A percentile compares a stretch with the other conserved stretches of the same genome.
phyloP scores from a whole-genome alignment of 228 moss, liverwort and hornwort genomes.

The Sphagnum magellanicum region DNA sequence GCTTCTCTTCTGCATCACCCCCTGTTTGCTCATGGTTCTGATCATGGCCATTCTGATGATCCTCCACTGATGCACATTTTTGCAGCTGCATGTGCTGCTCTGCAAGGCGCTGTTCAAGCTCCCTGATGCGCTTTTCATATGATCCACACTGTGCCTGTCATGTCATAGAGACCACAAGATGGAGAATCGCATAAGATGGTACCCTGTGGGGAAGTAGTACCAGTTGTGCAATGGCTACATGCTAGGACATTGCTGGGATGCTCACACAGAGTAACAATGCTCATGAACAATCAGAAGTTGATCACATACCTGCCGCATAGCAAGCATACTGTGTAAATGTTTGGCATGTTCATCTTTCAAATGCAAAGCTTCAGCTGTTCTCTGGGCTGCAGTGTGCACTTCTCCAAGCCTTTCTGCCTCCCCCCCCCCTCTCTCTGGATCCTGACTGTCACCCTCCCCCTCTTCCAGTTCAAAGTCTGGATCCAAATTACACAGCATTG shows the following conservation, averaged over 20 bases:
- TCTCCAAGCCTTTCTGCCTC: slow-evolving; percentile 25
- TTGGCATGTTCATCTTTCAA: slow-evolving; percentile 93
- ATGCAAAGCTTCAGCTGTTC: slow-evolving; percentile 74
- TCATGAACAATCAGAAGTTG: no score
- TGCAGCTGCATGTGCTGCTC: slow-evolving; percentile 88
- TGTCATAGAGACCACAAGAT: slow-evolving; percentile 1
- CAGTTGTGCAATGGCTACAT: no score
- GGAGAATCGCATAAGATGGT: neutral
- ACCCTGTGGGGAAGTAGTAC: no score
- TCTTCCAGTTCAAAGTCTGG: slow-evolving; percentile 72
- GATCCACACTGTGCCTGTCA: slow-evolving; percentile 61
- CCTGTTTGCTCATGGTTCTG: slow-evolving; percentile 15
- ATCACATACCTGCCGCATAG: slow-evolving; percentile 43
- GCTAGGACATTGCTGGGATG: no score
- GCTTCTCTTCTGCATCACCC: slow-evolving; percentile 28
- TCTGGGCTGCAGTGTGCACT: slow-evolving; percentile 47
- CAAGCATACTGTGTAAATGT: slow-evolving; percentile 61
- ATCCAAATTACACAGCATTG: slow-evolving; percentile 79
- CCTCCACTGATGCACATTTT: slow-evolving; percentile 33
- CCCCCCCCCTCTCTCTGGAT: slow-evolving; percentile 33
- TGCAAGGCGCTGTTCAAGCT: slow-evolving; percentile 82
- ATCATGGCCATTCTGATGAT: slow-evolving; percentile 11
- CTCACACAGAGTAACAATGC: no score
- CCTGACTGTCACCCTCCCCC: slow-evolving; percentile 60
- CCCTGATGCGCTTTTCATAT: slow-evolving; percentile 92